Conservation (phyloP, 371 early-diverging fungal species). For the Funneliformis caledonium region DNA sequence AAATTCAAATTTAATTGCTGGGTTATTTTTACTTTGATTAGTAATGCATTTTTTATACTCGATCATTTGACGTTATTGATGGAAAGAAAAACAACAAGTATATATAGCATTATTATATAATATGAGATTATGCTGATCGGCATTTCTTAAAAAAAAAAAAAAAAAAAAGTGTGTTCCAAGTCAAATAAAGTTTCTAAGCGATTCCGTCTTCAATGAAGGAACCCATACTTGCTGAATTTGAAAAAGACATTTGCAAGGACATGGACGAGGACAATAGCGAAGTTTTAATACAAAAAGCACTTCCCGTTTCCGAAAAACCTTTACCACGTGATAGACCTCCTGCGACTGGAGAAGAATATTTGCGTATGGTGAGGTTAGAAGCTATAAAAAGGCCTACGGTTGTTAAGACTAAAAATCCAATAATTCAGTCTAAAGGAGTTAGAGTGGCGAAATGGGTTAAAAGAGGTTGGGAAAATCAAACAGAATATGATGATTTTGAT, state of each 20-base stretch:
- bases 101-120: too few relatives aligned
- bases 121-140: too few relatives aligned
- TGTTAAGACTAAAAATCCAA: not conserved
- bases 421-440: not conserved
- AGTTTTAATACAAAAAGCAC: not conserved
- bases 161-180: too few relatives aligned
- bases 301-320: not conserved
- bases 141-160: too few relatives aligned
- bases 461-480: conserved; percentile 28
- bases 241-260: not conserved
- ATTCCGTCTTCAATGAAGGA: not conserved
- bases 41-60: too few relatives aligned
- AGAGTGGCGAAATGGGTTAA: conserved; percentile 33
- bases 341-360: conserved; percentile 55
- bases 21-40: too few relatives aligned
- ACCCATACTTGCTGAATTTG: not conserved
- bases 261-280: not conserved
- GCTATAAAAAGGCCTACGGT: conserved; percentile 29
- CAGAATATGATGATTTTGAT: not conserved
- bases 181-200: too few relatives aligned
- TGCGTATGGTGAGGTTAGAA: conserved; percentile 53
- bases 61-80: too few relatives aligned
- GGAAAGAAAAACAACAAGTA: too few relatives aligned
- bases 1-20: too few relatives aligned
- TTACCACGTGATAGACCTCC: conserved; percentile 44